Evolutionary conservation across 768 basidiomycete species (phyloP).

Genomic region (Filobasidium floriforme): DNA sequence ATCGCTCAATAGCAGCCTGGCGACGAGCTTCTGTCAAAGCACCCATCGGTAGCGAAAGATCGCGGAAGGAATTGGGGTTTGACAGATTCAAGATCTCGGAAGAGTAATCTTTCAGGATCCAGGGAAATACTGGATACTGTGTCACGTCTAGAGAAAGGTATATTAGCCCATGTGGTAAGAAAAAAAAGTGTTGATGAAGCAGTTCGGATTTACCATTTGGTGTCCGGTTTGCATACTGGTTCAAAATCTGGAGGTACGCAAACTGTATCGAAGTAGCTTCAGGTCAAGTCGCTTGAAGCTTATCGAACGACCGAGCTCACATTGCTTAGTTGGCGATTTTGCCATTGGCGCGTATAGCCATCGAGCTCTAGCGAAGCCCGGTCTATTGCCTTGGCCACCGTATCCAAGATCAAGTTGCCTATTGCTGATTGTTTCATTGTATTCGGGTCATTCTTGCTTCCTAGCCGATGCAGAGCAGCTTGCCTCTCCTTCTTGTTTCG

Average conservation of each 20-base stretch:
- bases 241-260: constrained; percentile 77
- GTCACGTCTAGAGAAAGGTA: constrained; percentile 67
- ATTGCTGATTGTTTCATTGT: constrained; percentile 50
- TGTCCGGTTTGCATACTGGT: constrained; percentile 85
- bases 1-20: constrained; percentile 68
- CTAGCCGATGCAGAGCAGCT: constrained; percentile 34
- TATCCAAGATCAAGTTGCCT: constrained; percentile 41
- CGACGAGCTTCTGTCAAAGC: constrained; percentile 67
- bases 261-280: constrained; percentile 52
- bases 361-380: constrained; percentile 40
- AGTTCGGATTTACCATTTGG: constrained; percentile 56
- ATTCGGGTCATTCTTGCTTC: constrained; percentile 53
- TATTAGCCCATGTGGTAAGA: constrained; percentile 33
- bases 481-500: constrained; percentile 60
- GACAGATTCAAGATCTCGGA: constrained; percentile 51
- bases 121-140: constrained; percentile 80
- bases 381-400: constrained; percentile 38
- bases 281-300: background rate
- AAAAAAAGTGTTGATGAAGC: constrained; percentile 55
- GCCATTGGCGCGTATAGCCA: constrained; percentile 59
- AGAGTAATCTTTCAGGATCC: constrained; percentile 79
- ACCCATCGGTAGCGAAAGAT: constrained; percentile 82
- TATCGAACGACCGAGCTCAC: constrained; percentile 47
- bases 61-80: constrained; percentile 43
- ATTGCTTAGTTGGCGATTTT: constrained; percentile 82